Conservation (phyloP, 208 protist genomes). For the Trypanosoma lewisi region DNA sequence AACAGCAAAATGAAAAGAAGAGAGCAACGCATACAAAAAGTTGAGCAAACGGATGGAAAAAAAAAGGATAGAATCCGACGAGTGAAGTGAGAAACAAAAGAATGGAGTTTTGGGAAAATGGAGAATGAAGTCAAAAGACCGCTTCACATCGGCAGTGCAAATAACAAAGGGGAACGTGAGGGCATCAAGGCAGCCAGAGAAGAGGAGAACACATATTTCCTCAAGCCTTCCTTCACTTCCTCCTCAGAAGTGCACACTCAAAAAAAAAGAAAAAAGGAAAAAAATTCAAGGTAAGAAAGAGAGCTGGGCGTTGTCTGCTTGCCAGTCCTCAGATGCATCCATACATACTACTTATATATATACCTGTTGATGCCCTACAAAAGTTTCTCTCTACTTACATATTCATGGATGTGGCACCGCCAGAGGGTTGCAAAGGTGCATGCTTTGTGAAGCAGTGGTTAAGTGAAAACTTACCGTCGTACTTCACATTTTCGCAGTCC, state of each 20-base stretch:
- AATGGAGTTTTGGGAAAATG: no score
- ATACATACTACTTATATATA: background rate
- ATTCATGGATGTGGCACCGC: slow-evolving; percentile 84
- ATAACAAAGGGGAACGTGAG: no score
- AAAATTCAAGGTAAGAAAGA: no score
- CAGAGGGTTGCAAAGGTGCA: slow-evolving; percentile 25
- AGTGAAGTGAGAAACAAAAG: no score
- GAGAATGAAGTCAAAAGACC: no score
- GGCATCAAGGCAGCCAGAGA: no score
- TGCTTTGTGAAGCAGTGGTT: slow-evolving; percentile 79
- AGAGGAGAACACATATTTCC: no score
- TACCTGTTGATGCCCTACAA: background rate
- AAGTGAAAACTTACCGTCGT: slow-evolving; percentile 37
- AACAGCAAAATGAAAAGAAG: slow-evolving; percentile 1
- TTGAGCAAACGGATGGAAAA: slow-evolving; percentile 2
- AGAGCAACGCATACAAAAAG: slow-evolving; percentile 17
- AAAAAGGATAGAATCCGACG: no score
- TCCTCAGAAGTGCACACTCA: no score
- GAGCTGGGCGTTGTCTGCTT: background rate
- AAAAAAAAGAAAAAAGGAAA: no score
- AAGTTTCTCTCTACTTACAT: slow-evolving; percentile 46
- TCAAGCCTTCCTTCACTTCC: no score
- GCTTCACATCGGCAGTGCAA: no score
- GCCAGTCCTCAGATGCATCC: background rate
- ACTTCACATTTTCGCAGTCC: slow-evolving; percentile 27